phyloP scores from a whole-genome alignment of 2,329 filamentous ascomycete genomes.

The Chaetoscypha palmicola region DNA sequence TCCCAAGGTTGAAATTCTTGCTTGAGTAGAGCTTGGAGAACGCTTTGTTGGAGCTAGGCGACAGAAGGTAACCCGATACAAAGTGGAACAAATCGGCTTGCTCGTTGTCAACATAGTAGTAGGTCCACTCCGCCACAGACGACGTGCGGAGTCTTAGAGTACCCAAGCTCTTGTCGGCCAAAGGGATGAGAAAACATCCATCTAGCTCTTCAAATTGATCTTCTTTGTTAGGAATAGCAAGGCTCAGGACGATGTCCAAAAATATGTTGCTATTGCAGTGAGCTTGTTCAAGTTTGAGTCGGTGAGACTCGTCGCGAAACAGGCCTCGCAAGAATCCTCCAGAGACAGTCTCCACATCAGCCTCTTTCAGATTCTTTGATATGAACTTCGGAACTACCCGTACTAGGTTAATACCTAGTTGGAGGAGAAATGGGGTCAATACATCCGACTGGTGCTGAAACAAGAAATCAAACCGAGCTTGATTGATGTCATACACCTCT shows the following conservation, averaged over 20 bases:
- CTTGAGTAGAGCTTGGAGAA: conserved; percentile 3
- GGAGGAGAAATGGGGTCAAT: conserved; percentile 15
- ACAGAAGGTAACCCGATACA: conserved; percentile 16
- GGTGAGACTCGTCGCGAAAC: conserved; percentile 9
- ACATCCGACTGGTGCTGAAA: conserved; percentile 5
- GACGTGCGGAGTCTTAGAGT: conserved; percentile 8
- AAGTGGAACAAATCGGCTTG: conserved; percentile 23
- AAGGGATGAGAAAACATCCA: conserved; percentile 25
- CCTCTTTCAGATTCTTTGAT: conserved; percentile 7
- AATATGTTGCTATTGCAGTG: conserved; percentile 5
- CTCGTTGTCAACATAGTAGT: conserved; percentile 15
- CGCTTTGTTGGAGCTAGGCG: background rate
- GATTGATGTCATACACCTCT: conserved; percentile 10
- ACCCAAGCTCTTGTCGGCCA: conserved; percentile 21
- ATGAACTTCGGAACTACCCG: conserved; percentile 12
- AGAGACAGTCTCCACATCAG: conserved; percentile 14
- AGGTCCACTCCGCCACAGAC: background rate
- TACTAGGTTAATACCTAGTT: conserved; percentile 15
- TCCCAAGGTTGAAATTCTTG: conserved; percentile 22
- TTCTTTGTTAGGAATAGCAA: conserved; percentile 6
- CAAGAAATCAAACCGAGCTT: conserved; percentile 24
- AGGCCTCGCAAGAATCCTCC: conserved; percentile 14
- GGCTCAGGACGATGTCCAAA: conserved; percentile 9
- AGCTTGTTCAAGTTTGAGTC: conserved; percentile 4
- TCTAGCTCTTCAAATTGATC: conserved; percentile 17